Evolutionary conservation across 768 basidiomycete species (phyloP), one percentile per base, ranked within the genome.

Genomic region (Russula ochroleuca): DNA sequence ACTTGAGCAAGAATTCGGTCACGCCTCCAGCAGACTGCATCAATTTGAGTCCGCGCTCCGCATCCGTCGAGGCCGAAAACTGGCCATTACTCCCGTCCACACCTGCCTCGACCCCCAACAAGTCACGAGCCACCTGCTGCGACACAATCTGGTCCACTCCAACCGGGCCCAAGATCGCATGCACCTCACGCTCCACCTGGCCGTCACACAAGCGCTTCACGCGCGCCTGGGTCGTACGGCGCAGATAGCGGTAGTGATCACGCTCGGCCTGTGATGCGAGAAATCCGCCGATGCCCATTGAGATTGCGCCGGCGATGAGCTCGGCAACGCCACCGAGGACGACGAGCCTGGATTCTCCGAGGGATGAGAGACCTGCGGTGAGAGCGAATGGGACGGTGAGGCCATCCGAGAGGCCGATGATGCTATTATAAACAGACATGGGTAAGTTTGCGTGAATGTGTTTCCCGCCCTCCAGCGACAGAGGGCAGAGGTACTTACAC

Each of bases 221-320:
- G 35, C 95, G 87, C 17, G 86, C 81, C 48, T 86, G 79, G 13
- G 92, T 95, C 64, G 86, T 82, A 45, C 83, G 80, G 35, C 80
- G 83, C 35, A 89, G 83, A 76, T 90, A 97, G 51, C 86, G 89
- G 73, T 88, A 96, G 75, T 97, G 90, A 73, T 98, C 96, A 51
- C 94, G 87, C 75, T 99, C 97, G 33, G 96, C 89, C 75, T 99
- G 92, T 1, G 95, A 94, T 3, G 94, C 94, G 54, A 99, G 87
- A 81, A 96, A 98, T 21, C 96, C 96, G 58, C 97, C 97, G 45
- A 99, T 90, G 65, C 97, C 97, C 96, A 99, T 99, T 2, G 91
- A 94, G 52, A 98, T 91, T 14, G 95, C 92, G 7, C 97, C 97
- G 1, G 95, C 93, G 62, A 96, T 92, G 68, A 99, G 87, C 73